These are phyloP conservation scores for Diutina pseudorugosa DNA, from an alignment of 1,139 yeast genomes.

Conservation along the genomic window DNA sequence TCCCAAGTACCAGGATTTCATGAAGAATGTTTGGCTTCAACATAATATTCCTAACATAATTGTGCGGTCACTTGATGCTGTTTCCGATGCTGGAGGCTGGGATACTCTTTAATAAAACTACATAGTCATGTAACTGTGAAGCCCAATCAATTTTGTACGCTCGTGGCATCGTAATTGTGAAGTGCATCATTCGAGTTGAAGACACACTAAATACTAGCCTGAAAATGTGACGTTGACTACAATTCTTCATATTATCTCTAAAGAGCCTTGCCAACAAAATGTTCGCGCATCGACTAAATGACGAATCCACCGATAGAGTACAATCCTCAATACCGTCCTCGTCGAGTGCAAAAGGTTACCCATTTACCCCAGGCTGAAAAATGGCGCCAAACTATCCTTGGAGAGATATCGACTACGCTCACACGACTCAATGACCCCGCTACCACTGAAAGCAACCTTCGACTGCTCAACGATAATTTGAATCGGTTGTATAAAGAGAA, in stretches of 20 bases:
- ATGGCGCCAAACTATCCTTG: not conserved
- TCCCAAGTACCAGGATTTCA: conserved; percentile 55
- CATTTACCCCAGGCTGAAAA: conserved; percentile 1
- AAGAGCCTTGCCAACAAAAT: not conserved
- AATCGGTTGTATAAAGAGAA: conserved; percentile 1
- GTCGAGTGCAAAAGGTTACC: not conserved
- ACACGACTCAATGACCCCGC: not conserved
- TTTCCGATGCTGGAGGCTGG: conserved; percentile 91
- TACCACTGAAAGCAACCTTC: not conserved
- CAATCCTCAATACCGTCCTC: not conserved
- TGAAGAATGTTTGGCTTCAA: conserved; percentile 60
- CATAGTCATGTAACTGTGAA: too few relatives aligned
- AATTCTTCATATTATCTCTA: too few relatives aligned
- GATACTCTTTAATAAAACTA: conserved; percentile 59
- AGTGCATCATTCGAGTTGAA: too few relatives aligned
- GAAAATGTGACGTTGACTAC: too few relatives aligned
- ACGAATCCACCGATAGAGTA: not conserved
- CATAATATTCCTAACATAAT: conserved; percentile 71
- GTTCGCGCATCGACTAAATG: not conserved
- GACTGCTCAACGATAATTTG: not conserved
- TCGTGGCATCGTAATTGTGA: too few relatives aligned
- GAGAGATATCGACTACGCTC: not conserved
- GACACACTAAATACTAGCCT: too few relatives aligned
- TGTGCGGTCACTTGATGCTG: conserved; percentile 68
- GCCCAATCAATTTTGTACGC: too few relatives aligned